Percentiles rank a stretch among this genome's conserved stretches.
phyloP scores from a whole-genome alignment of 1,284 basidiomycete species.

The Coniferiporia sulphurascens region DNA sequence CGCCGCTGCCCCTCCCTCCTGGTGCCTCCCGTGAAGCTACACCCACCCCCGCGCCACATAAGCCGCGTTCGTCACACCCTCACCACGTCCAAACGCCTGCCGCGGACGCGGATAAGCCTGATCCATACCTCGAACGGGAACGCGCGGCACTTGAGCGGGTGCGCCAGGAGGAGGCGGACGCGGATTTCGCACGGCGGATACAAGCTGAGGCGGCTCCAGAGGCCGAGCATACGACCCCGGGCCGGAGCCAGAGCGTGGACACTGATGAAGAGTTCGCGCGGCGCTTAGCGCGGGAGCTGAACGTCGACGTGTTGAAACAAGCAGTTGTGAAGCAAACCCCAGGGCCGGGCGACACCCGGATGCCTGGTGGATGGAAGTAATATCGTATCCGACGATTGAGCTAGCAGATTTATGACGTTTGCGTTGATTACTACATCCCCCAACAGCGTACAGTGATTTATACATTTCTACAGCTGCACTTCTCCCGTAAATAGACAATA shows the following conservation, averaged over 20 bases:
- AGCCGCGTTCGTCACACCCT: neutral
- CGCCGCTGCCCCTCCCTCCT: constrained; percentile 12
- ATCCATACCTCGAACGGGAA: constrained; percentile 14
- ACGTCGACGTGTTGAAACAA: constrained; percentile 9
- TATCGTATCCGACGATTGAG: neutral
- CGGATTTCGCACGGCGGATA: constrained; percentile 13
- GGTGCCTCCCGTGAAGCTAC: neutral
- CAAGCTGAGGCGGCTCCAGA: neutral
- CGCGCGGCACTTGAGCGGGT: constrained; percentile 13
- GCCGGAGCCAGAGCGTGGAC: constrained; percentile 18
- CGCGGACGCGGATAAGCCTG: neutral
- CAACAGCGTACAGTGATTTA: neutral
- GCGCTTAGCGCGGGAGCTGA: constrained; percentile 19
- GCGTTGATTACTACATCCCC: neutral
- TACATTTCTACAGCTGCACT: neutral
- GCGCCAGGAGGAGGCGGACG: constrained; percentile 19
- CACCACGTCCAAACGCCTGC: neutral
- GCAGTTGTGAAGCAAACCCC: neutral
- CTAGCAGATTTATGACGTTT: neutral
- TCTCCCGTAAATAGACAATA: neutral
- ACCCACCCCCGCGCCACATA: neutral
- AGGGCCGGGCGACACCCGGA: neutral
- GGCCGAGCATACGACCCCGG: neutral
- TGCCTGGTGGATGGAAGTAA: constrained; percentile 10
- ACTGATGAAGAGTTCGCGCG: constrained; percentile 20